Evolutionary conservation across 148 eudicot genomes (phyloP), one percentile per base, ranked within the genome.

Genomic region (Arctostaphylos glauca): DNA sequence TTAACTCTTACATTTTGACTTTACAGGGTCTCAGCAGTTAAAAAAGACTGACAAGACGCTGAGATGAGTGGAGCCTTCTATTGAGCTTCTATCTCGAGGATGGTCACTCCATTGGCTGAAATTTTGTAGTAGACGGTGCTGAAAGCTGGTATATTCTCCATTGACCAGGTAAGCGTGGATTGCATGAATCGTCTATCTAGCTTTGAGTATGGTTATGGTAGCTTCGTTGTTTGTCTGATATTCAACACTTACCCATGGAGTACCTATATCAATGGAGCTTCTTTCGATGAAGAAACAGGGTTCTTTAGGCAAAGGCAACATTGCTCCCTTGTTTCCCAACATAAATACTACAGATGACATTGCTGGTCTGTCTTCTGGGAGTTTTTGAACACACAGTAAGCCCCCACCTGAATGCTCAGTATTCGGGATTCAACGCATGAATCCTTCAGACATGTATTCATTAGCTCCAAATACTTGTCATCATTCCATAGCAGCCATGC

Each of bases 401-500:
- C 54, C 54, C 54, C 54, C 52, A 74, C 77, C 19, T 74, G 77
- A 74, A 74, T 47, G 9, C 77, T 74, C 19, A 16, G 14, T 19
- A 74, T 53, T 19, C 46, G 54, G 19, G 77, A 47, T 74, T 74
- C 31, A 74, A 47, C 14, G 12, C 41, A 74, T 74, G 54, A 47
- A 19, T 47, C 52, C 14, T 47, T n/a, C 4, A 74, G 3, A 49
- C 58, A 48, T 9, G 78, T 4, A 49, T 75, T 43, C 18, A 75
- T 13, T n/a, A 75, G 7, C 14, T 48, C 56, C 15, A 50, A 23
- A 25, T 41, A 31, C 31, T 10, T 48, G 5, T 50, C 12, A 0
- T 21, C 58, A 21, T 49, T 21, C 78, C 78, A 75, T 5, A 75
- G 41, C 58, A 75, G 16, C 58, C 78, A 75, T 48, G 58, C 78